Base-by-base conservation (phyloP, 1,139 yeast species). In the Debaryomyces psychrophilus region DNA sequence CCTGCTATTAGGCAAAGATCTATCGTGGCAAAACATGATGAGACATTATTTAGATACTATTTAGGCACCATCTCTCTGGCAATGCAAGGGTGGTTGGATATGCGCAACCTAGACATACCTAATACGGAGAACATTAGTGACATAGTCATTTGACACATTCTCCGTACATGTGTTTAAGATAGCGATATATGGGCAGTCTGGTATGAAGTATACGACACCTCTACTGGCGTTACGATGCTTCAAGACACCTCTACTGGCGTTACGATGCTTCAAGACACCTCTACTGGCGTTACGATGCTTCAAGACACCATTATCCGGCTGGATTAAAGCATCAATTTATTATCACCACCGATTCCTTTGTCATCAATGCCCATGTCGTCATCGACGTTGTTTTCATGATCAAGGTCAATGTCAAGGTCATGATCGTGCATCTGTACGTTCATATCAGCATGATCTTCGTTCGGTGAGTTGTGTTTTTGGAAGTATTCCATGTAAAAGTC, bases 401-500 rank as follows among this genome's bases (percentile, higher is more conserved):
- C 26, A 15, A 7, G 23, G 5, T 31, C 35, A 8, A 4, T 3
- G 9, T 7, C 29, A 8, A 12, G 22, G 2, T 36, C 39, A 9
- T n/a, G n/a, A 1, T 36, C 29, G n/a, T 5, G 22, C 4, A 12
- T 23, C 5, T 12, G 29, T 6, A 15, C 36, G 14, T 33, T 12
- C 14, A 8, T 5, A 5, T 28, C 37, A 4, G 39, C 37, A 12
- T 39, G 34, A 9, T 48, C 44, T 7, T 47, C 48, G 7, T 28
- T 47, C 2, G 8, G 15, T 5, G 31, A 15, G 33, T 11, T 47
- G 25, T 51, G 44, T 33, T 42, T 46, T 9, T 43, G 45, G 8
- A 40, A 44, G 18, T 50, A 50, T 35, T 48, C 50, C 2, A 54
- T 25, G 39, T 54, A 62, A 43, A 61, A 63, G 9, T 58, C 61